These are phyloP conservation scores for Coprinopsis strossmayeri DNA, from an alignment of 768 basidiomycete species.

Conservation along the genomic window DNA sequence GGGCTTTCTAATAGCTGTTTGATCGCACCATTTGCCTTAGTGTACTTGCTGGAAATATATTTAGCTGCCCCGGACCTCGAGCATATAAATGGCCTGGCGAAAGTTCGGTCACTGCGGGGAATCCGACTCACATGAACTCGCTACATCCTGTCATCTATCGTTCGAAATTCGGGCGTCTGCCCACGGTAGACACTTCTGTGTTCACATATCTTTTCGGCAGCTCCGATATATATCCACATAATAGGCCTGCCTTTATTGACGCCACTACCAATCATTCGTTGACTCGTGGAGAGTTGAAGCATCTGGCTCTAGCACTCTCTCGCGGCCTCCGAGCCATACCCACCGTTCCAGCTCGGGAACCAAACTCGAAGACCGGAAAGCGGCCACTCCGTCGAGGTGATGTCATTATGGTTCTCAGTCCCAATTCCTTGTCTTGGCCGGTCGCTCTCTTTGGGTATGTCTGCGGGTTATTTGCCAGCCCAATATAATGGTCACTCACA, in stretches of 20 bases:
- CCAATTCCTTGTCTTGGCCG: slow-evolving; percentile 15
- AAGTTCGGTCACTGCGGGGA: too few relatives aligned
- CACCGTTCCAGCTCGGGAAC: neutral
- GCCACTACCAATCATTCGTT: slow-evolving; percentile 14
- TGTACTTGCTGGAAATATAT: too few relatives aligned
- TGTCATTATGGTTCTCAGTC: slow-evolving; percentile 12
- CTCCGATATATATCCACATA: slow-evolving; percentile 6
- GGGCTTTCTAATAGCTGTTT: too few relatives aligned
- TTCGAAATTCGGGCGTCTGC: slow-evolving; percentile 14
- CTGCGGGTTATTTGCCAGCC: too few relatives aligned
- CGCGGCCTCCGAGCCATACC: slow-evolving; percentile 18
- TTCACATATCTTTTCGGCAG: slow-evolving; percentile 19
- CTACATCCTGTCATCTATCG: slow-evolving; percentile 19
- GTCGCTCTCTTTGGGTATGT: slow-evolving; percentile 12
- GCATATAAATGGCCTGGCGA: too few relatives aligned
- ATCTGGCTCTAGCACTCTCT: slow-evolving; percentile 14
- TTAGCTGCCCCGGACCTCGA: too few relatives aligned
- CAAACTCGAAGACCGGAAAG: too few relatives aligned
- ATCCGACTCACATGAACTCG: too few relatives aligned
- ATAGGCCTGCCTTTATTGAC: slow-evolving; percentile 16
- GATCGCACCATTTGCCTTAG: too few relatives aligned
- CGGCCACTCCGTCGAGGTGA: slow-evolving; percentile 8
- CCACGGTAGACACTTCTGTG: slow-evolving; percentile 14
- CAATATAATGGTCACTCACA: neutral
- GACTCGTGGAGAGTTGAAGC: slow-evolving; percentile 18